A percentile compares a stretch with the other conserved stretches of the same genome.
Evolutionary conservation across 108 stramenopile species (phyloP).

Genomic region (Cyclotella atomus): DNA sequence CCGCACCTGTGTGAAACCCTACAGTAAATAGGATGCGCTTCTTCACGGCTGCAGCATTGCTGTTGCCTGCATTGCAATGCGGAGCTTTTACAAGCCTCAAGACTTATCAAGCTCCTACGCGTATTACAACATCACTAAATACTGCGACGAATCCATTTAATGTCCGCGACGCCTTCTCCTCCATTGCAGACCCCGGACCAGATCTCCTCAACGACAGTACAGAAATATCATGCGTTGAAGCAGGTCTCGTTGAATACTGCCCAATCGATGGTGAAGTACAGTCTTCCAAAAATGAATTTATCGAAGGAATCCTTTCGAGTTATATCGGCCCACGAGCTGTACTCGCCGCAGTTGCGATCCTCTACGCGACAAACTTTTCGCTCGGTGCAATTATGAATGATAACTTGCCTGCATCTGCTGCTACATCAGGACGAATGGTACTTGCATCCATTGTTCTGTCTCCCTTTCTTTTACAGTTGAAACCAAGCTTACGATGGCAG

Average conservation of each 20-base stretch:
- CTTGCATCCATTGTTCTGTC: slow-evolving; percentile 37
- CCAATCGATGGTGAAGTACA: neutral
- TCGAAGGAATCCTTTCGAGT: slow-evolving; percentile 32
- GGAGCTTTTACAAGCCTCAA: neutral
- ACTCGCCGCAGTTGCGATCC: slow-evolving; percentile 38
- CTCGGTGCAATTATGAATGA: slow-evolving; percentile 55
- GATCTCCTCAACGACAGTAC: neutral
- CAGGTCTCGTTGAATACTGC: slow-evolving; percentile 7
- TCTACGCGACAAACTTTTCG: slow-evolving; percentile 57
- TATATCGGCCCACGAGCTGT: slow-evolving; percentile 34
- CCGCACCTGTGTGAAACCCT: neutral
- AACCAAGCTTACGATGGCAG: slow-evolving; percentile 13
- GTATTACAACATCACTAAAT: neutral
- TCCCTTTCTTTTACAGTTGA: slow-evolving; percentile 38
- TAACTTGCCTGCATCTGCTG: slow-evolving; percentile 43
- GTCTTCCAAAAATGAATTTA: neutral
- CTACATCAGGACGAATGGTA: slow-evolving; percentile 46
- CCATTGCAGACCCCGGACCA: neutral
- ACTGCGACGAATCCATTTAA: neutral
- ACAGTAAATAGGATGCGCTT: neutral
- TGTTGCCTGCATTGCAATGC: neutral
- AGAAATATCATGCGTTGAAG: neutral
- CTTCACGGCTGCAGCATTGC: neutral
- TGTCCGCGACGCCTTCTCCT: neutral
- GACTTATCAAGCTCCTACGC: neutral